Evolutionary conservation across 306 rosid genomes (phyloP).

Genomic region (Echinosophora koreensis): DNA sequence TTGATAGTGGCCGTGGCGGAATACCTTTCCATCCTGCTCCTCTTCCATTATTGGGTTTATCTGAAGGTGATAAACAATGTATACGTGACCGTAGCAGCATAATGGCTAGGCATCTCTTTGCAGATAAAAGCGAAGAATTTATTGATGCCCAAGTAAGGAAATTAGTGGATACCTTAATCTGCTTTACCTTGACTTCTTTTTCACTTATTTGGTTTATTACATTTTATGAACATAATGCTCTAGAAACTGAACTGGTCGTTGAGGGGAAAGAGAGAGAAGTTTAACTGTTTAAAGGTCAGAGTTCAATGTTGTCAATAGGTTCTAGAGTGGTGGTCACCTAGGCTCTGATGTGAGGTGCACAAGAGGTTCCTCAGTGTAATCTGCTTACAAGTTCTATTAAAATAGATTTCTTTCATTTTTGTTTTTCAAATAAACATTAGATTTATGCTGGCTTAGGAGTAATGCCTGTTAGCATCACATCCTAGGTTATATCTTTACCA

Average conservation of each 20-base stretch:
- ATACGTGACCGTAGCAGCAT: constrained; percentile 96
- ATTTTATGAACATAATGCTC: constrained; percentile 11
- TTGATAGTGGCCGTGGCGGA: constrained; percentile 92
- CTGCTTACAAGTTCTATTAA: constrained; percentile 11
- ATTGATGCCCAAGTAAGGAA: constrained; percentile 85
- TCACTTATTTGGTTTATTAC: constrained; percentile 11
- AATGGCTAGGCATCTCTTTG: constrained; percentile 99
- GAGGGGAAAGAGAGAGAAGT: not conserved
- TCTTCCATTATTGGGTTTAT: constrained; percentile 87
- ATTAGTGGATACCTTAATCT: constrained; percentile 21
- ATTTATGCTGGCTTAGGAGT: constrained; percentile 21
- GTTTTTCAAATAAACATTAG: not conserved
- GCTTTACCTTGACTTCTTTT: not conserved
- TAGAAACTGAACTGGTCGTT: constrained; percentile 26
- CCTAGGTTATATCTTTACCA: constrained; percentile 7
- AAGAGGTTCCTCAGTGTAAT: constrained; percentile 1
- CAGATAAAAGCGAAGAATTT: constrained; percentile 91
- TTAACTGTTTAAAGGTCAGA: constrained; percentile 14
- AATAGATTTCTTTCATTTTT: not conserved
- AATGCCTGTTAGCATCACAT: not conserved
- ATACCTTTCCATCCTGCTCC: constrained; percentile 85
- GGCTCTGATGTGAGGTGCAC: constrained; percentile 11
- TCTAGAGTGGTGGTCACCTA: not conserved
- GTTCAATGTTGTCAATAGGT: constrained; percentile 36
- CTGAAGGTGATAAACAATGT: constrained; percentile 94